These are phyloP conservation scores for Cyclotella baltica DNA, from an alignment of 108 stramenopile species.

Conservation along the genomic window DNA sequence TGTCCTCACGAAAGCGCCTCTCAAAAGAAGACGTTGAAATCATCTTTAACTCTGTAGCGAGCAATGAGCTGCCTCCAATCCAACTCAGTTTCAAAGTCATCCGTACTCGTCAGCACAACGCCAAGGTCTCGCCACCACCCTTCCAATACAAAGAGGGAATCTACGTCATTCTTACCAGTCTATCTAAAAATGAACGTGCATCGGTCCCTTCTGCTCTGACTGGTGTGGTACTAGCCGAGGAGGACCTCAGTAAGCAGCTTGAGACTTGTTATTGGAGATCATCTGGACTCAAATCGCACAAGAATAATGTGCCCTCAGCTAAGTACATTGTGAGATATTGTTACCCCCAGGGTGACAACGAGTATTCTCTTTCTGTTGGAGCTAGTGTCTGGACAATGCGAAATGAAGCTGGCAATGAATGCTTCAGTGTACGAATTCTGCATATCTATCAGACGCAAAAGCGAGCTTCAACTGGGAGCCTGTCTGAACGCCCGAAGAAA, in stretches of 20 bases:
- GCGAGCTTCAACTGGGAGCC: not conserved
- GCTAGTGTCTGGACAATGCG: not conserved
- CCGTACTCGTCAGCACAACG: not conserved
- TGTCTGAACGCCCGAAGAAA: not conserved
- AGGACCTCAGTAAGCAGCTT: not conserved
- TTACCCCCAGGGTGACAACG: not conserved
- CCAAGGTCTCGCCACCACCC: not conserved
- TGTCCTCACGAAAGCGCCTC: not conserved
- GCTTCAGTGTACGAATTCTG: not conserved
- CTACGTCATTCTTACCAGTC: not conserved
- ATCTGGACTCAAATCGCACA: not conserved
- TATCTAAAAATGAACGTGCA: not conserved
- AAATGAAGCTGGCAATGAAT: not conserved
- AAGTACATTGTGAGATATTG: not conserved
- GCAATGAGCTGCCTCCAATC: not conserved
- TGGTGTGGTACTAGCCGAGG: not conserved
- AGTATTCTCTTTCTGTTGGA: not conserved
- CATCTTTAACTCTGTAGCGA: not conserved
- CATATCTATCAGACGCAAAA: not conserved
- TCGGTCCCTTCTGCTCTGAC: not conserved
- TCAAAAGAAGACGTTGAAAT: not conserved
- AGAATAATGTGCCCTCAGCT: not conserved
- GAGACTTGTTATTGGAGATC: slow-evolving; percentile 8
- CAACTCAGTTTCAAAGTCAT: slow-evolving; percentile 7
- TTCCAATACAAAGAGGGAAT: not conserved